Conservation (phyloP, 1,284 basidiomycete genomes). For the Pseudozyma tsukubaensis region DNA sequence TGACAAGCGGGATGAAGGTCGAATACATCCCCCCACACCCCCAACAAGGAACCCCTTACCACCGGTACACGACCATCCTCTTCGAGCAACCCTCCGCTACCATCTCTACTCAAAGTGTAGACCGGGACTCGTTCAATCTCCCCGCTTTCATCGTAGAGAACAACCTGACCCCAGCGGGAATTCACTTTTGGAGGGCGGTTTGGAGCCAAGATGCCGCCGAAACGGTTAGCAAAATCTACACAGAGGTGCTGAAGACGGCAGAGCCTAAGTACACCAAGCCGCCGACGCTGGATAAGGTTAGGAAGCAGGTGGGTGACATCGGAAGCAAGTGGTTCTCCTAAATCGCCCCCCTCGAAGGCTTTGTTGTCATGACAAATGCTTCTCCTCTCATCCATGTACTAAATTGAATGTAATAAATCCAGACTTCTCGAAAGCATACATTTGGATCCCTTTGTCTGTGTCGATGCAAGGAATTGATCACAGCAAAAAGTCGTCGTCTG, state of each 20-base stretch:
- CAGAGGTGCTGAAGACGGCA: slow-evolving; percentile 72
- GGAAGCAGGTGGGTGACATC: slow-evolving; percentile 32
- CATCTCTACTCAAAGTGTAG: slow-evolving; percentile 33
- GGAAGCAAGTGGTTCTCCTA: slow-evolving; percentile 43
- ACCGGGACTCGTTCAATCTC: slow-evolving; percentile 76
- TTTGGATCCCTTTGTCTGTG: too few relatives aligned
- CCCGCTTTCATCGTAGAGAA: slow-evolving; percentile 75
- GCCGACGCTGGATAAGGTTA: slow-evolving; percentile 25
- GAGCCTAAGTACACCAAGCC: slow-evolving; percentile 24
- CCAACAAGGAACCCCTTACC: slow-evolving; percentile 83
- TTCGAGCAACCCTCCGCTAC: slow-evolving; percentile 74
- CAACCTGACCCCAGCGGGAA: slow-evolving; percentile 74
- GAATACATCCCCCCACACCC: slow-evolving; percentile 87
- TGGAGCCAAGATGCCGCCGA: slow-evolving; percentile 74
- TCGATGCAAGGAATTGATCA: too few relatives aligned
- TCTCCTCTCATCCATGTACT: too few relatives aligned
- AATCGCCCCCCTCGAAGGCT: not conserved
- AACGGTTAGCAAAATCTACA: slow-evolving; percentile 77
- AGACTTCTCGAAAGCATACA: too few relatives aligned
- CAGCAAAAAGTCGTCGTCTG: too few relatives aligned
- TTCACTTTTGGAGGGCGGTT: slow-evolving; percentile 84
- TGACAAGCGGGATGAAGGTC: slow-evolving; percentile 75
- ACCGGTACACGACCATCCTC: slow-evolving; percentile 83
- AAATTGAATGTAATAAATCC: too few relatives aligned
- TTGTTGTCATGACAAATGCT: not conserved